These are phyloP conservation scores for Aspergillus homomorphus DNA, from an alignment of 495 filamentous ascomycete species.

Conservation along the genomic window DNA sequence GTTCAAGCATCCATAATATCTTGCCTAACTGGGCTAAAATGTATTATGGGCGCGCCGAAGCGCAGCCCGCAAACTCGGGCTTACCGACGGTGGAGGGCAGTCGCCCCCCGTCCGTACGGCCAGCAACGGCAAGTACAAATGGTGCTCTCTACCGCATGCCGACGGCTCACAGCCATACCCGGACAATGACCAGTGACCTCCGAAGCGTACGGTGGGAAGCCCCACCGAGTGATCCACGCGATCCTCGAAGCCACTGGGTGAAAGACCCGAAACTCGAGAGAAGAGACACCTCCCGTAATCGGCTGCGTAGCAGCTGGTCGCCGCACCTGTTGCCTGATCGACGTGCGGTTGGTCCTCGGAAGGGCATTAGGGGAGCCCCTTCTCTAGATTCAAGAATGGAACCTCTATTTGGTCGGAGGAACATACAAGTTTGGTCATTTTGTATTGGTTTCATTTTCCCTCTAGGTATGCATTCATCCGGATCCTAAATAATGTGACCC, in stretches of 20 bases:
- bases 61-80: conserved; percentile 29
- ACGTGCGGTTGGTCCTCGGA: conserved; percentile 33
- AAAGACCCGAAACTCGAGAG: conserved; percentile 24
- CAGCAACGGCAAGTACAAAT: conserved; percentile 32
- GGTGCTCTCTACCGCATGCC: conserved; percentile 29
- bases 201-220: conserved; percentile 21
- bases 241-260: conserved; percentile 48
- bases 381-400: conserved; percentile 61
- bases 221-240: conserved; percentile 27
- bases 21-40: conserved; percentile 46
- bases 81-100: conserved; percentile 34
- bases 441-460: conserved; percentile 84
- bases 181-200: conserved; percentile 20
- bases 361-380: conserved; percentile 62
- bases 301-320: conserved; percentile 59
- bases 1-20: conserved; percentile 52
- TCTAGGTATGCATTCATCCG: conserved; percentile 52
- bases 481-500: neutral
- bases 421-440: conserved; percentile 84
- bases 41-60: conserved; percentile 43
- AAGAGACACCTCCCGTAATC: conserved; percentile 24
- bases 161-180: conserved; percentile 21
- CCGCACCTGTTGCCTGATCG: conserved; percentile 70
- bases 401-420: conserved; percentile 60
- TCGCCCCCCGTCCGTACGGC: conserved; percentile 30